A percentile compares a stretch with the other conserved stretches of the same genome.
Conservation (phyloP, 352 stramenopile species). For the Phytophthora pseudosyringae region DNA sequence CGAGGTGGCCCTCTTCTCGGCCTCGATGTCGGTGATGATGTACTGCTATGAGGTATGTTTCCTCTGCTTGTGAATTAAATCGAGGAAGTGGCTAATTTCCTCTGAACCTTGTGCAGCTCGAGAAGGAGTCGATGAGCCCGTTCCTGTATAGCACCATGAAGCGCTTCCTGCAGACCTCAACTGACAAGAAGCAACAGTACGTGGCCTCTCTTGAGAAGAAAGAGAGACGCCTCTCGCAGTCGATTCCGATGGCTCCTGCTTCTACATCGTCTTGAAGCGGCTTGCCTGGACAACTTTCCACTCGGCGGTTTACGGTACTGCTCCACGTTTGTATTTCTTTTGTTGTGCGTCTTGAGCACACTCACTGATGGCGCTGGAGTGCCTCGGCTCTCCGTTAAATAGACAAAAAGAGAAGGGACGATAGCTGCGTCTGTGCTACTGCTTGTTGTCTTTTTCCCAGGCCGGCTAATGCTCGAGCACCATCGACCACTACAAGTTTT, state of each 20-base stretch:
- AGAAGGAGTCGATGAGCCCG: slow-evolving; percentile 69
- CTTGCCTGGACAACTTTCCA: not conserved
- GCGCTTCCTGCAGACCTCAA: slow-evolving; percentile 76
- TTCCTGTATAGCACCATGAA: slow-evolving; percentile 77
- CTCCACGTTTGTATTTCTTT: slow-evolving; percentile 26
- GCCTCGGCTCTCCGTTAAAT: slow-evolving; percentile 15
- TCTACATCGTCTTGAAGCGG: slow-evolving; percentile 17
- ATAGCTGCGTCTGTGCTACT: slow-evolving; percentile 23
- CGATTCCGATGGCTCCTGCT: slow-evolving; percentile 14
- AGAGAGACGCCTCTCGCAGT: slow-evolving; percentile 33
- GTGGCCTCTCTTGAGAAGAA: slow-evolving; percentile 45
- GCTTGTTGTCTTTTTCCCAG: slow-evolving; percentile 21
- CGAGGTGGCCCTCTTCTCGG: slow-evolving; percentile 78
- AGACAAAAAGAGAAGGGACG: slow-evolving; percentile 22
- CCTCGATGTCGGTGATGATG: slow-evolving; percentile 86
- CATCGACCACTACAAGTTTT: slow-evolving; percentile 10
- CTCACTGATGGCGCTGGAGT: slow-evolving; percentile 15
- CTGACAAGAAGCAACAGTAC: slow-evolving; percentile 77
- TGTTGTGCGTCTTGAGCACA: slow-evolving; percentile 15
- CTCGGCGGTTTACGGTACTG: not conserved
- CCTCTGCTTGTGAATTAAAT: no score
- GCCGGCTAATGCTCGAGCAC: slow-evolving; percentile 13
- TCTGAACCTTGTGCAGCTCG: slow-evolving; percentile 42
- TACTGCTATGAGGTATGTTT: slow-evolving; percentile 79
- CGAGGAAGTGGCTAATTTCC: slow-evolving; percentile 1